Base-by-base conservation (phyloP, 306 rosid genomes). In the Castanopsis chinensis region DNA sequence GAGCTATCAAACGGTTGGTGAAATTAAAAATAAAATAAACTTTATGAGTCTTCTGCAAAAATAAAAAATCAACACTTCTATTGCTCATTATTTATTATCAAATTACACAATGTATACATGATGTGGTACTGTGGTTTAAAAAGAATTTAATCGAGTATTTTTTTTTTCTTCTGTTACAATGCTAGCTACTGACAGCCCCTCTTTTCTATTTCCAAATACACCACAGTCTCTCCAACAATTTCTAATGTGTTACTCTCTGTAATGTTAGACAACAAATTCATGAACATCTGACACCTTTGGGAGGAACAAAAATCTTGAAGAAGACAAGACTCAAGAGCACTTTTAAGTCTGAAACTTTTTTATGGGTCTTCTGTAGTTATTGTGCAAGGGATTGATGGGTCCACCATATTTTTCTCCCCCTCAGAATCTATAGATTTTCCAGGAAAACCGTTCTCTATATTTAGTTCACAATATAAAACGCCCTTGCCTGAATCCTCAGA, bases 401-500 rank as follows among this genome's bases (percentile, higher is more conserved):
- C 85, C 41, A 30, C 69, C 49, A 43, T 53, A 33, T 68, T 68
- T 64, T 70, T 77, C 27, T 68, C 55, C 59, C 43, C 78, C 17
- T 85, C 82, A 11, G 49, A 51, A 14, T 70, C 84, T 70, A 59
- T 58, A 5, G 83, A 54, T 60, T 76, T 74, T 11, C 20, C 61
- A 1, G 80, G 33, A 33, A 79, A 63, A 67, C 78, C 85, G 41
- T 85, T 87, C 73, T 88, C 87, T 69, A 70, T 79, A 21, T 76
- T 91, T 57, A 81, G 86, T 49, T 86, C 77, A 75, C 87, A 59
- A 77, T 53, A 27, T 20, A 88, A 73, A 76, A 84, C 88, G 69
- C 94, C 97, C 49, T 92, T 90, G 80, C 87, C 96, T 73, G 83
- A 77, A 76, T 64, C 73, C 80, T 69, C 84, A 32, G 87, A 52